phyloP scores from a whole-genome alignment of 371 early-diverging fungal genomes.

The Mucor racemosus region DNA sequence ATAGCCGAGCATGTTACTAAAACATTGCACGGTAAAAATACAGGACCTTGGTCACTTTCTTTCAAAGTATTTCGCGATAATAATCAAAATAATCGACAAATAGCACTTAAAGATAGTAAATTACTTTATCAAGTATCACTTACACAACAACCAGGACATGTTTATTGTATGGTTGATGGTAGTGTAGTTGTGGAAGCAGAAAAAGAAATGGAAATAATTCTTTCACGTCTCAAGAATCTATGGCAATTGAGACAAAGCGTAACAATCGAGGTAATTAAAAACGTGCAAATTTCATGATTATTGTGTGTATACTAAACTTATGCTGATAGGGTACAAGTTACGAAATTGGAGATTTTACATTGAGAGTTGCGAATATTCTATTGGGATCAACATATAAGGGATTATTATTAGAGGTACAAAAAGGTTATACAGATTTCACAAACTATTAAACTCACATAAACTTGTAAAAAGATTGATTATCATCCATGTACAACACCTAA shows the following conservation, averaged over 20 bases:
- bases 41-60: slow-evolving; percentile 52
- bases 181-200: slow-evolving; percentile 58
- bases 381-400: slow-evolving; percentile 57
- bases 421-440: background rate
- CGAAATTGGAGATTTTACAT: slow-evolving; percentile 58
- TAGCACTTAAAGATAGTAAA: slow-evolving; percentile 40
- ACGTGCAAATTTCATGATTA: background rate
- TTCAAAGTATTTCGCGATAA: slow-evolving; percentile 54
- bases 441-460: background rate
- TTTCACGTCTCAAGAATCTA: slow-evolving; percentile 53
- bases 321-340: slow-evolving; percentile 47
- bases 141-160: slow-evolving; percentile 51
- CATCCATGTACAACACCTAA: slow-evolving; percentile 54
- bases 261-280: slow-evolving; percentile 42
- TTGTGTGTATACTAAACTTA: background rate
- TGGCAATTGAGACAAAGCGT: slow-evolving; percentile 56
- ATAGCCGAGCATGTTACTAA: slow-evolving; percentile 57
- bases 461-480: slow-evolving; percentile 44
- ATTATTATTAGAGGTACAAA: slow-evolving; percentile 47
- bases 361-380: slow-evolving; percentile 56
- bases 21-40: slow-evolving; percentile 53
- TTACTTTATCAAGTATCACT: slow-evolving; percentile 52
- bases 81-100: slow-evolving; percentile 29
- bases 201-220: slow-evolving; percentile 51
- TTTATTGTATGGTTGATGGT: slow-evolving; percentile 61